phyloP scores from a whole-genome alignment of 1,139 yeast genomes.

The Yamadazyma blattariae region DNA sequence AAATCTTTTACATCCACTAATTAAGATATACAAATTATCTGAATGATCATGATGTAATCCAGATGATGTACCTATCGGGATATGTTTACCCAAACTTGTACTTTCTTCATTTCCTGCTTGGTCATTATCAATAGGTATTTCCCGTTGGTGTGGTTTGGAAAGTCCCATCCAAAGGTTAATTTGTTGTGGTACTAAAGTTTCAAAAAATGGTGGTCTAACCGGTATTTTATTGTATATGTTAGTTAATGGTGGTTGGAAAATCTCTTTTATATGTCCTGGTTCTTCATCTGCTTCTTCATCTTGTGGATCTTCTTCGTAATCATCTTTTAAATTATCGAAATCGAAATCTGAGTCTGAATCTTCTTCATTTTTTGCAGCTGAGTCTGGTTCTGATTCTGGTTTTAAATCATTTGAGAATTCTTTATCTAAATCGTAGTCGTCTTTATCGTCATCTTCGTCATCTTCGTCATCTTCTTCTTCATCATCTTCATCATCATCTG shows the following conservation, averaged over 20 bases:
- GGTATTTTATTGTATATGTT: slow-evolving; percentile 39
- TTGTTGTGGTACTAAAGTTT: slow-evolving; percentile 58
- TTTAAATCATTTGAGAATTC: slow-evolving; percentile 8
- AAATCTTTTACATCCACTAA: slow-evolving; percentile 62
- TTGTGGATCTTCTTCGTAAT: slow-evolving; percentile 37
- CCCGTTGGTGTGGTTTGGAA: slow-evolving; percentile 12
- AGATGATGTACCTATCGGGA: slow-evolving; percentile 61
- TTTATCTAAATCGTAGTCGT: slow-evolving; percentile 11
- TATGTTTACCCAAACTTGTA: slow-evolving; percentile 41
- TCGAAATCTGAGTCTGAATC: slow-evolving; percentile 24
- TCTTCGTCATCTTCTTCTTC: slow-evolving; percentile 13
- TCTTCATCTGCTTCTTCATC: slow-evolving; percentile 16
- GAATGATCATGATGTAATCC: slow-evolving; percentile 85
- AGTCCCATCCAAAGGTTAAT: slow-evolving; percentile 71
- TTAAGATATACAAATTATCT: slow-evolving; percentile 62
- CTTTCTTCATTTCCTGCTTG: slow-evolving; percentile 7
- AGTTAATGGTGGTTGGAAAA: slow-evolving; percentile 64
- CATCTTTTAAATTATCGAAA: slow-evolving; percentile 47
- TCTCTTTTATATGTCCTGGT: slow-evolving; percentile 22
- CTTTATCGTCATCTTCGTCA: slow-evolving; percentile 11
- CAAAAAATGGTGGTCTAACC: slow-evolving; percentile 38
- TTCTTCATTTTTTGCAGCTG: neutral
- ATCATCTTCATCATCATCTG: slow-evolving; percentile 17
- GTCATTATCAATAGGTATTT: no score
- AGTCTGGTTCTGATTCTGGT: slow-evolving; percentile 1